A percentile compares a stretch with the other conserved stretches of the same genome.
These are phyloP conservation scores for Lenzites betulinus DNA, from an alignment of 768 basidiomycete species.

Conservation along the genomic window DNA sequence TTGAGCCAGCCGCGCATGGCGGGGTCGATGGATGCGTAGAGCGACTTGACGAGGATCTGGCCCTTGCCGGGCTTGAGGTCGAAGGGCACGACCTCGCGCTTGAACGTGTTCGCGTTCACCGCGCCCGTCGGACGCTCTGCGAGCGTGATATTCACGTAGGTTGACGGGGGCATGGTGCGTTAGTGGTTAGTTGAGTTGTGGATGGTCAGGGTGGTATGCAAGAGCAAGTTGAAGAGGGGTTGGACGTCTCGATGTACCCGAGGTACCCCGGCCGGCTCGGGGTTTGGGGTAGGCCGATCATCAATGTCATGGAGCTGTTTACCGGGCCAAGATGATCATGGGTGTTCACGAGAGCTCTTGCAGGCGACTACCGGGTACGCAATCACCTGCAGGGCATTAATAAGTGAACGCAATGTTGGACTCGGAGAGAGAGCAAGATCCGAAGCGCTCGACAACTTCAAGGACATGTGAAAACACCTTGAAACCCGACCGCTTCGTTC, in stretches of 20 bases:
- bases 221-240: too few relatives aligned
- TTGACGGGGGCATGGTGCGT: conserved; percentile 5
- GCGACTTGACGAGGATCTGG: conserved; percentile 74
- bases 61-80: conserved; percentile 52
- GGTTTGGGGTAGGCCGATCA: neutral
- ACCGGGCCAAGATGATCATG: too few relatives aligned
- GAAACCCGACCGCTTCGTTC: too few relatives aligned
- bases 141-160: conserved; percentile 72
- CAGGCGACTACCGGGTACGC: too few relatives aligned
- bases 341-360: too few relatives aligned
- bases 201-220: neutral
- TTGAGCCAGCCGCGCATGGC: conserved; percentile 86
- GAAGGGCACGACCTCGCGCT: conserved; percentile 53
- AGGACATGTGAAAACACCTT: too few relatives aligned
- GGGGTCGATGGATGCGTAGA: conserved; percentile 82
- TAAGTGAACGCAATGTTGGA: too few relatives aligned
- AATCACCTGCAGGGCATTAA: too few relatives aligned
- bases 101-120: conserved; percentile 76
- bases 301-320: too few relatives aligned
- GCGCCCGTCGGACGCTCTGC: conserved; percentile 69
- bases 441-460: too few relatives aligned
- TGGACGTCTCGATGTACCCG: too few relatives aligned
- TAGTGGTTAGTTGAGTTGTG: neutral
- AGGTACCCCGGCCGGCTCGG: conserved; percentile 14
- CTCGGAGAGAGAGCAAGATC: too few relatives aligned